Percentiles rank a stretch among this genome's conserved stretches.
Evolutionary conservation across 2,329 filamentous ascomycete genomes (phyloP).

Genomic region (Hypocrella siamensis): DNA sequence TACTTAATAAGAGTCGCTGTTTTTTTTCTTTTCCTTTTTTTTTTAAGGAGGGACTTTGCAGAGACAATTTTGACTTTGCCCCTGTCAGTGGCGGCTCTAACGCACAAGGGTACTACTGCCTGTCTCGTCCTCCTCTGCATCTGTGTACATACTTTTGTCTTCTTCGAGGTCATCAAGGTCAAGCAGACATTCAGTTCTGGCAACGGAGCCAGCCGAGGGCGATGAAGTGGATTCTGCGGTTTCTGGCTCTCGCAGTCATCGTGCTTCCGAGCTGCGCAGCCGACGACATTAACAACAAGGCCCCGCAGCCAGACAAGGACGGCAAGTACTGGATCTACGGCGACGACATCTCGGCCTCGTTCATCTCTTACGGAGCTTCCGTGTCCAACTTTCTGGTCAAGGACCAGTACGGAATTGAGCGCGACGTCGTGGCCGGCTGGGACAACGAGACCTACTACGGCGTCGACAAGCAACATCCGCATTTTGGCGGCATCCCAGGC

Average conservation of each 20-base stretch:
- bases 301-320: constrained; percentile 31
- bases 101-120: too few species aligned
- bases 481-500: constrained; percentile 58
- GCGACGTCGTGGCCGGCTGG: constrained; percentile 59
- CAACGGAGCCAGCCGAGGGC: too few species aligned
- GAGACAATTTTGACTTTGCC: too few species aligned
- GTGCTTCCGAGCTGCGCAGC: constrained; percentile 6
- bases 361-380: constrained; percentile 61
- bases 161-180: too few species aligned
- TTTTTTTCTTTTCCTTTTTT: too few species aligned
- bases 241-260: constrained; percentile 6
- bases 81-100: too few species aligned
- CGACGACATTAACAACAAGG: constrained; percentile 3
- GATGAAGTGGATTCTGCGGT: constrained; percentile 10
- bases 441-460: constrained; percentile 62
- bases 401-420: constrained; percentile 50
- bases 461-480: constrained; percentile 47
- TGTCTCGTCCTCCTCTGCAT: too few species aligned
- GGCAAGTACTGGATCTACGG: constrained; percentile 61
- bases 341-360: constrained; percentile 49
- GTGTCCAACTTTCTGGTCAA: constrained; percentile 57
- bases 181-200: too few species aligned
- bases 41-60: too few species aligned
- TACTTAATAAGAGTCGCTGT: too few species aligned
- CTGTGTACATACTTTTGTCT: too few species aligned